phyloP scores from a whole-genome alignment of 2,329 filamentous ascomycete species.

The Colletotrichum aenigma region DNA sequence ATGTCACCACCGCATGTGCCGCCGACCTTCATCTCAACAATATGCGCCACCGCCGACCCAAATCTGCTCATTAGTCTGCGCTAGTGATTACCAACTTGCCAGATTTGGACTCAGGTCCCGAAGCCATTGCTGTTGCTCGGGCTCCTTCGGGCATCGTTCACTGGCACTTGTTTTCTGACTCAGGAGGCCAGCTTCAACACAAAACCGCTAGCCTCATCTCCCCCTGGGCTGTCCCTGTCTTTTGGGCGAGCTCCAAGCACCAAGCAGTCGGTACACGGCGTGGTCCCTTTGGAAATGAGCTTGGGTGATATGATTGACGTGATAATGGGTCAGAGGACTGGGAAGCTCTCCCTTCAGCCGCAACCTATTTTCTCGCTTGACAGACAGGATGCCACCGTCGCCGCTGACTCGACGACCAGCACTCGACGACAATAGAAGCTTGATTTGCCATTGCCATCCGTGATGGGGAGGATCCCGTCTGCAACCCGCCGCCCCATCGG shows the following conservation, averaged over 20 bases:
- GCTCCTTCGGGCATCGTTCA: background rate
- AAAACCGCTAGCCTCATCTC: conserved; percentile 10
- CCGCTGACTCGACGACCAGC: background rate
- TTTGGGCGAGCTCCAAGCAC: background rate
- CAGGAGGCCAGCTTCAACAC: background rate
- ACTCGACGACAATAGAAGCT: background rate
- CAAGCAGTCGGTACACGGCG: background rate
- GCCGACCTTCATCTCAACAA: background rate
- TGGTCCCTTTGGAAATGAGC: background rate
- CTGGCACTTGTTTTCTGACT: background rate
- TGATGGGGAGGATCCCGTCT: background rate
- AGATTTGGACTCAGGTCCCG: background rate
- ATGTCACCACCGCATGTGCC: background rate
- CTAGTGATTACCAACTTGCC: background rate
- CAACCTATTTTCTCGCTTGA: background rate
- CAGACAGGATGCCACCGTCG: background rate
- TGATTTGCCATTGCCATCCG: background rate
- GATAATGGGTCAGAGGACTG: background rate
- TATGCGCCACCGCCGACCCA: background rate
- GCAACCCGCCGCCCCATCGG: background rate
- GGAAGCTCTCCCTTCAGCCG: background rate
- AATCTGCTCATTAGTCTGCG: background rate
- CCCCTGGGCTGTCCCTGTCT: background rate
- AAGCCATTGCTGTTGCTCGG: conserved; percentile 3
- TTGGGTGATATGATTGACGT: background rate